Evolutionary conservation across 2,329 filamentous ascomycete genomes (phyloP).

Genomic region (Xylariaceae sp.): DNA sequence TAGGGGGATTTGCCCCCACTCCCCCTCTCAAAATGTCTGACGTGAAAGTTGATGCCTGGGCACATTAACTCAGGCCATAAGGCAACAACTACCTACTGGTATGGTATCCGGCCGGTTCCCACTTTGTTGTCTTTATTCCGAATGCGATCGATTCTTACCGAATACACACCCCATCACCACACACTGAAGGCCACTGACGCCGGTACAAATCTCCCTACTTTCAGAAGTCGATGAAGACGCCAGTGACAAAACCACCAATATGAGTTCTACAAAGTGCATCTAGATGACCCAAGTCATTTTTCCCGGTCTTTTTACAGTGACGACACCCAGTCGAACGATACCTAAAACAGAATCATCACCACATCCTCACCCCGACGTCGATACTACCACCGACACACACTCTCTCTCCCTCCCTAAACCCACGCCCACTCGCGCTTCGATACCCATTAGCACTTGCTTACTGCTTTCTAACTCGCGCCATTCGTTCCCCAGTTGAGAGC

Average conservation of each 20-base stretch:
- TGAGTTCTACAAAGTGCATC: constrained; percentile 25
- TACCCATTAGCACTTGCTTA: background rate
- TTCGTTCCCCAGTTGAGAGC: constrained; percentile 3
- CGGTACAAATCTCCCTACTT: constrained; percentile 3
- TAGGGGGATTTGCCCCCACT: background rate
- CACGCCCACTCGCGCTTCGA: background rate
- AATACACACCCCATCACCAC: background rate
- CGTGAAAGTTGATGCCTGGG: constrained; percentile 11
- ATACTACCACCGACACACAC: constrained; percentile 17
- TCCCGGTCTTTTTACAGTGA: constrained; percentile 20
- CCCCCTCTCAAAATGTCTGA: background rate
- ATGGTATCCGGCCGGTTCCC: constrained; percentile 25
- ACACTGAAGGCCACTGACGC: constrained; percentile 1
- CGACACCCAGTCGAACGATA: constrained; percentile 32
- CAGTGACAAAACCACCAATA: constrained; percentile 25
- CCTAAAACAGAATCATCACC: constrained; percentile 26
- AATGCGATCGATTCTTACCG: constrained; percentile 2
- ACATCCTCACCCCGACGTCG: constrained; percentile 19
- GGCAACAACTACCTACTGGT: constrained; percentile 4
- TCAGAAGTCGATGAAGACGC: constrained; percentile 15
- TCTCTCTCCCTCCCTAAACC: background rate
- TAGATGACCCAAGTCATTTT: constrained; percentile 38
- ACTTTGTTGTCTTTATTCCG: constrained; percentile 12
- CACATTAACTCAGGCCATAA: background rate
- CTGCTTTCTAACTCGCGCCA: background rate